Base-by-base conservation (phyloP, 495 filamentous ascomycete species). In the Ramalina intermedia region DNA sequence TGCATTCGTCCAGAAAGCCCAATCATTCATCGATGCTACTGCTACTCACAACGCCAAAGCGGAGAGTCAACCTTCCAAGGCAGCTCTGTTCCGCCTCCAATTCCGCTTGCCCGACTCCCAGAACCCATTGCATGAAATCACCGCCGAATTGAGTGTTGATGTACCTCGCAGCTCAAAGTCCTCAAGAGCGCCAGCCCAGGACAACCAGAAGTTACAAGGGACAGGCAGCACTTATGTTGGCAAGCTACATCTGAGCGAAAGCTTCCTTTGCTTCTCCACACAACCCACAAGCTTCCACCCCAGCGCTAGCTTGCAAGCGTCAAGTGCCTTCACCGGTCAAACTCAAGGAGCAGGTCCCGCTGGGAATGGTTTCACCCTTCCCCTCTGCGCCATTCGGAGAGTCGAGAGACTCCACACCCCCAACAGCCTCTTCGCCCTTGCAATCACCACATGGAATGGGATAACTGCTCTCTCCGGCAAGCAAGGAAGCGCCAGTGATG, bases 401-500 rank as follows among this genome's bases (percentile, higher is more conserved):
- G 91, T 98, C 11, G 91, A 98, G 68, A 76, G 91, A 47, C 70
- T 96, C 12, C 85, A 94, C 54, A 94, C 85, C 52, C 82, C 88
- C 51, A 90, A 79, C 56, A 84, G 87, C 57, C 80, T 94, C 66
- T 96, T 96, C 63, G 82, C 93, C 7, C 75, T 98, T 36, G 81
- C 87, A 5, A 84, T 98, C 58, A 96, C 89, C 1, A 96, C 91
- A 5, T 96, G 90, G 89, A 96, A 94, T 60, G 90, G 88, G 3
- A 71, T 78, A 13, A 62, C 63, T 38, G 59, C 71, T 13, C 50
- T 70, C 24, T 61, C 55, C 24, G 58, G 63, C 37, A 69, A 71
- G 61, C 70, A 80, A 52, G 66, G 75, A 43, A 73, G 69, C 49
- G 66, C 65, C 40, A 75, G 72, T 46, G 69, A 65, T 55, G 83